Percentiles rank a stretch among this genome's conserved stretches.
Conservation (phyloP, 2,329 filamentous ascomycete species). For the Calonectria naviculata region DNA sequence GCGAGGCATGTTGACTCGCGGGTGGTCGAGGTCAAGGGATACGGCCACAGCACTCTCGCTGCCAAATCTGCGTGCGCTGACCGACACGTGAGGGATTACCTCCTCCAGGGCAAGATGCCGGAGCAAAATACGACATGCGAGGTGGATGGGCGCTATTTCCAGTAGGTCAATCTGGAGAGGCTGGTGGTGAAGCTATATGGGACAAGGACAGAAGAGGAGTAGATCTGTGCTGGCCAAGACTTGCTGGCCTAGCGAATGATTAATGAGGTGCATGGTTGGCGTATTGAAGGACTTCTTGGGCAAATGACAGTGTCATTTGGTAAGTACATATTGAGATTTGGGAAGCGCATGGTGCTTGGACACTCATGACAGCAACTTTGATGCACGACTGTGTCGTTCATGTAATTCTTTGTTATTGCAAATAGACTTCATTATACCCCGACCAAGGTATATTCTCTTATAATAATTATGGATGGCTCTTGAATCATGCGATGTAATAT, state of each 20-base stretch:
- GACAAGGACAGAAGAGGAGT: constrained; percentile 12
- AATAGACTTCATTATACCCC: too few relatives aligned
- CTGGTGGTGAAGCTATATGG: background rate
- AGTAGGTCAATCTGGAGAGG: constrained; percentile 36
- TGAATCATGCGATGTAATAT: too few relatives aligned
- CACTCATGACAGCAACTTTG: too few relatives aligned
- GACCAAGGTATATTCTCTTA: too few relatives aligned
- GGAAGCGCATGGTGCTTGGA: too few relatives aligned
- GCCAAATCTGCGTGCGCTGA: constrained; percentile 50
- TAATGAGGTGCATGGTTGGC: too few relatives aligned
- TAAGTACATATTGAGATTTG: too few relatives aligned
- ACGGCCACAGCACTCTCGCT: constrained; percentile 55
- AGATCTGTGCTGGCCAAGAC: constrained; percentile 21
- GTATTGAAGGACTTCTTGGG: too few relatives aligned
- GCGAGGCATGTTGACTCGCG: constrained; percentile 49
- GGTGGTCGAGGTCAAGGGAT: constrained; percentile 54
- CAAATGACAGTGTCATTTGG: too few relatives aligned
- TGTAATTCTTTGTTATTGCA: too few relatives aligned
- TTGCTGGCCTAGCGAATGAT: background rate
- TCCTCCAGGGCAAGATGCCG: constrained; percentile 52
- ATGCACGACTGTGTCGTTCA: too few relatives aligned
- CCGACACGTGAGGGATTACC: constrained; percentile 48
- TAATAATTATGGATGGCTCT: too few relatives aligned
- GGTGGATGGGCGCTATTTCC: constrained; percentile 52
- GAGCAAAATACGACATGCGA: constrained; percentile 49